Evolutionary conservation across 208 protist genomes (phyloP).

Genomic region (Crithidia fasciculata): DNA sequence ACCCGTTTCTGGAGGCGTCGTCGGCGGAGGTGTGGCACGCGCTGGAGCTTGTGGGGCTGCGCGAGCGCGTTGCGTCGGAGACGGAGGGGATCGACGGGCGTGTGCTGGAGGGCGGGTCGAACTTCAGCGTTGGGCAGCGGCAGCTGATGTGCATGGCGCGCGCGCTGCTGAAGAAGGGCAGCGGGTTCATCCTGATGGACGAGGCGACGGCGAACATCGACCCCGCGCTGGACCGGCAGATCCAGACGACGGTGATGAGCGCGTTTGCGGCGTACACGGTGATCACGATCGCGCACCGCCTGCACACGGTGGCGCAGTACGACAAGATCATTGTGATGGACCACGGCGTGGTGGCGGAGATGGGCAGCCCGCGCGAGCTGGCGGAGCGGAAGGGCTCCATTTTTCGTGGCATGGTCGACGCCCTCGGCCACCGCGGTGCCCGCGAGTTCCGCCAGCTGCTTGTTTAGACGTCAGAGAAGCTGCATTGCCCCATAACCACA

Average conservation of each 20-base stretch:
- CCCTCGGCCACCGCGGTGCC: constrained; percentile 29
- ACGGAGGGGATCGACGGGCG: constrained; percentile 39
- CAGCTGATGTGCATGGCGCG: constrained; percentile 81
- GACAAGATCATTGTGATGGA: constrained; percentile 85
- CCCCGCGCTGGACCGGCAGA: constrained; percentile 56
- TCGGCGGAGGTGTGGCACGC: constrained; percentile 43
- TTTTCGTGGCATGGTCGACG: constrained; percentile 50
- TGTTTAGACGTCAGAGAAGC: neutral
- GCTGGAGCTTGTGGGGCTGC: constrained; percentile 59
- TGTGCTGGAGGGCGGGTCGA: constrained; percentile 67
- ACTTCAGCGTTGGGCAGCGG: constrained; percentile 81
- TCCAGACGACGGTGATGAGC: constrained; percentile 62
- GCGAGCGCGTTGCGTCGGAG: constrained; percentile 34
- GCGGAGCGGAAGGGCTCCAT: constrained; percentile 23
- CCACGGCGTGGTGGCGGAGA: constrained; percentile 51
- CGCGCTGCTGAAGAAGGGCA: constrained; percentile 61
- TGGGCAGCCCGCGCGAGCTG: constrained; percentile 56
- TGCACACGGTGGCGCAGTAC: constrained; percentile 80
- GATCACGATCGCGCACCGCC: constrained; percentile 82
- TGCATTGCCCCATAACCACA: neutral
- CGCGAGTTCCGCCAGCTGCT: constrained; percentile 29
- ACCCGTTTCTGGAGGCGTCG: constrained; percentile 58
- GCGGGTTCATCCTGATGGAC: constrained; percentile 83
- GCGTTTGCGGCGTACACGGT: constrained; percentile 76
- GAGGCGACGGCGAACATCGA: constrained; percentile 87